Evolutionary conservation across 2,329 filamentous ascomycete species (phyloP).

Genomic region (Penicillium griseofulvum): DNA sequence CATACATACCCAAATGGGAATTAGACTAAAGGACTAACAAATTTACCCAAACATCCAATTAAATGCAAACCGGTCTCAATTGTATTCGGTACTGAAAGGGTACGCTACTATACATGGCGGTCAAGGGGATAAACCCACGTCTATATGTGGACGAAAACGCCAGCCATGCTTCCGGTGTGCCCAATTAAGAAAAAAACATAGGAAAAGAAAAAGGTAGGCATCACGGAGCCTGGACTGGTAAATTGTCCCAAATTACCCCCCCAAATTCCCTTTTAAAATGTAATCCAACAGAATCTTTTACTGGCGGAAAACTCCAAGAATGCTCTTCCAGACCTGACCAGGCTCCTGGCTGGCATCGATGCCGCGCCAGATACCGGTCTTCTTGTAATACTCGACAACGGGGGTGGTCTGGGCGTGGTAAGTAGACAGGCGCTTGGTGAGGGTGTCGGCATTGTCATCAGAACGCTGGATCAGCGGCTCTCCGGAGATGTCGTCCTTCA

Average conservation of each 20-base stretch:
- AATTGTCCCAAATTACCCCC: conserved; percentile 8
- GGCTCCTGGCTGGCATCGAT: conserved; percentile 96
- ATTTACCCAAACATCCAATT: conserved; percentile 1
- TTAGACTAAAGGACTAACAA: background rate
- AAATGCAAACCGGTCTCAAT: conserved; percentile 10
- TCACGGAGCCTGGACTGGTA: conserved; percentile 11
- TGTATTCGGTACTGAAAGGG: conserved; percentile 20
- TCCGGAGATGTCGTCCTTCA: conserved; percentile 96
- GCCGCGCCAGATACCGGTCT: conserved; percentile 93
- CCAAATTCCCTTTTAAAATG: conserved; percentile 48
- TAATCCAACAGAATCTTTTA: conserved; percentile 36
- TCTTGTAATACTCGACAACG: conserved; percentile 94
- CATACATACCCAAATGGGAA: background rate
- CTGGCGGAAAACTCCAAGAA: conserved; percentile 78
- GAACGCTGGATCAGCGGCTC: conserved; percentile 94
- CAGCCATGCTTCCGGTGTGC: conserved; percentile 15
- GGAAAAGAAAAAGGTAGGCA: conserved; percentile 21
- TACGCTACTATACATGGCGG: conserved; percentile 36
- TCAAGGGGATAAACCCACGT: conserved; percentile 18
- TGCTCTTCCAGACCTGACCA: conserved; percentile 89
- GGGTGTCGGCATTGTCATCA: conserved; percentile 92
- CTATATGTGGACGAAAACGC: conserved; percentile 23
- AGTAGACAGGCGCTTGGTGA: conserved; percentile 89
- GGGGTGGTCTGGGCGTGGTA: conserved; percentile 94
- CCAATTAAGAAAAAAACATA: conserved; percentile 20